Evolutionary conservation across 176 grass and related monocot genomes (phyloP), one percentile per base, ranked within the genome.

Genomic region (Bolboschoenus planiculmis): DNA sequence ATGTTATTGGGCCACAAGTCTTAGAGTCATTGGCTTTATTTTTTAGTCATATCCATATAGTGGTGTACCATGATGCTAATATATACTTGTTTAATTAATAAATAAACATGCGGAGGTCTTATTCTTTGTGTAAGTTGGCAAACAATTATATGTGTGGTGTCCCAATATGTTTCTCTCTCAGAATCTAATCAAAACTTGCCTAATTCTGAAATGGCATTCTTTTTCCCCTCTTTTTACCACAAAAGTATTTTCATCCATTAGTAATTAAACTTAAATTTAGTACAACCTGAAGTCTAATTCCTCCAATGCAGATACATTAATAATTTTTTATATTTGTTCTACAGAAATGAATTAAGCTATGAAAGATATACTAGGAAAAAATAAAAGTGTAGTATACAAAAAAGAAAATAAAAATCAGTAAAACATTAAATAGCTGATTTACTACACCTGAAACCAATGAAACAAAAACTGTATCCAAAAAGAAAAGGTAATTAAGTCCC

Each of bases 1-100:
- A 11, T 43, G 62, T 40, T 40, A 43, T 10, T 35, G 36, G 31
- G 61, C 30, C 61, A 24, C 37, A 36, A 23, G 18, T 50, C 24
- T 48, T 76, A 51, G 44, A 76, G 14, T 76, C 13, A 18, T 51
- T 48, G 26, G 44, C 44, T 76, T 43, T 16, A 33, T 20, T 4
- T n/a, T 77, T 33, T 20, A 51, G 71, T 48, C 7, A 40, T 43
- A 85, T 13, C 15, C 48, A 80, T 80, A 6, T 81, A 27, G 56
- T 81, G 78, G 78, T 60, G 34, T 16, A 33, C 53, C 78, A 81
- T 81, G 55, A 61, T 81, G 10, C 37, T 18, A 80, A 80, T 40
- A n/a, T n/a, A n/a, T n/a, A 55, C 11, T 60, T 58, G 30, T 60
- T 60, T 43, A 61, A 60, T 56, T 80, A 39, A 14, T 39, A 61